Base-by-base conservation (phyloP, 2,329 filamentous ascomycete species). In the Zalaria sp. region DNA sequence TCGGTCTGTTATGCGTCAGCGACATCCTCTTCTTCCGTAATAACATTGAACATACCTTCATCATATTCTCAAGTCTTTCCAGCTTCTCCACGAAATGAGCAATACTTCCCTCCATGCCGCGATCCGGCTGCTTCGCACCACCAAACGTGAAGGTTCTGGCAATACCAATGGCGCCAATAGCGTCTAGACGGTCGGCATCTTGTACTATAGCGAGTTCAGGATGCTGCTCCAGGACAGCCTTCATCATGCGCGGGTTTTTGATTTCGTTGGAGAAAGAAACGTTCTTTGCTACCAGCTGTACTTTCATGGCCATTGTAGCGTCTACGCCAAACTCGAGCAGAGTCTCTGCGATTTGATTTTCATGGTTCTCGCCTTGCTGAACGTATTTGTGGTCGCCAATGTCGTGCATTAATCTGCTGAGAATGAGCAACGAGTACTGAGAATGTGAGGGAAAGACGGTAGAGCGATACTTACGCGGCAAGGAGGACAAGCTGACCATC, bases 181-280 rank as follows among this genome's bases (percentile, higher is more conserved):
- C 83, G 62, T 96, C 89, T n/a, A 96, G 67, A 5, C 88, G 72
- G 64, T 95, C 89, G 3, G 88, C 88, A 60, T 95, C 89, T 63
- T 95, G 88, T 28, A 95, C 86, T 38, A 93, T 75, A 0, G 77
- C 87, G 29, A 91, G 66, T 59, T 91, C 85, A 1, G 84, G 84
- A 57, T 83, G 67, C 27, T 63, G 55, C 4, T 56, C 57, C n/a
- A 93, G 66, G n/a, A 88, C 66, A 1, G 64, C 60, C n/a, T 60
- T 60, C 5, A 85, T 77, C 8, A 64, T 61, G 27, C 57, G 51
- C 1, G 81, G 79, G 53, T 87, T 69, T 51, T 73, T 74, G 38
- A 75, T 66, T 61, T 95, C 88, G 49, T 73, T 71, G 3, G 75
- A 79, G 65, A 85, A 94, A 47, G 82, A 85, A 11, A 95, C 84